Conservation (phyloP, 768 basidiomycete species). For the Tricholomella constricta region DNA sequence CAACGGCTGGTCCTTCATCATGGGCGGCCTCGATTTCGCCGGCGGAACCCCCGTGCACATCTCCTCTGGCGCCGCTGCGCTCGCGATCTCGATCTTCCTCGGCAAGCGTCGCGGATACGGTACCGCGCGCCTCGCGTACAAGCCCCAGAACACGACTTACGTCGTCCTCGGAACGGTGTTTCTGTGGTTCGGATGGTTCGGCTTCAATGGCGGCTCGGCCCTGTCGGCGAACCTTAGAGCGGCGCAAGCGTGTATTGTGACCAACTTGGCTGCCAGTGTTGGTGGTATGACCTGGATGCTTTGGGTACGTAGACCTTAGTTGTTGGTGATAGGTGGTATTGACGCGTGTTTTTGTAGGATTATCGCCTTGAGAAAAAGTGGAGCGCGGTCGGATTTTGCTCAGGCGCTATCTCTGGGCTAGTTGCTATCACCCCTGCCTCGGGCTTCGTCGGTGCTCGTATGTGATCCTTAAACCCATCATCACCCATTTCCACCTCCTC, state of each 20-base stretch:
- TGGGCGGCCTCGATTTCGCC: constrained; percentile 90
- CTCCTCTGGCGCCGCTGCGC: constrained; percentile 86
- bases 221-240: constrained; percentile 88
- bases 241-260: constrained; percentile 86
- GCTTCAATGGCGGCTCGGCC: constrained; percentile 93
- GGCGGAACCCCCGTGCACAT: constrained; percentile 98
- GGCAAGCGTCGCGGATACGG: constrained; percentile 92
- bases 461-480: constrained; percentile 29
- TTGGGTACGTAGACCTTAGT: constrained; percentile 49
- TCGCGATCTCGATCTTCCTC: constrained; percentile 89
- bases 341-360: constrained; percentile 48
- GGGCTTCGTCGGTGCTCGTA: constrained; percentile 78
- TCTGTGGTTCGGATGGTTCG: constrained; percentile 97
- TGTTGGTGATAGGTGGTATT: neutral
- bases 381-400: constrained; percentile 94
- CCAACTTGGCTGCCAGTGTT: constrained; percentile 89
- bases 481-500: neutral
- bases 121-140: constrained; percentile 88
- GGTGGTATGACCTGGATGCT: constrained; percentile 93
- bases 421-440: constrained; percentile 90
- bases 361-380: constrained; percentile 92
- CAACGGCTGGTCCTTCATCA: constrained; percentile 70
- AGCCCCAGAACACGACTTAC: constrained; percentile 90
- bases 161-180: constrained; percentile 92
- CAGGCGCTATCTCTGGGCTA: constrained; percentile 88